phyloP scores from a whole-genome alignment of 768 basidiomycete genomes.

The Kondoa malvinella region DNA sequence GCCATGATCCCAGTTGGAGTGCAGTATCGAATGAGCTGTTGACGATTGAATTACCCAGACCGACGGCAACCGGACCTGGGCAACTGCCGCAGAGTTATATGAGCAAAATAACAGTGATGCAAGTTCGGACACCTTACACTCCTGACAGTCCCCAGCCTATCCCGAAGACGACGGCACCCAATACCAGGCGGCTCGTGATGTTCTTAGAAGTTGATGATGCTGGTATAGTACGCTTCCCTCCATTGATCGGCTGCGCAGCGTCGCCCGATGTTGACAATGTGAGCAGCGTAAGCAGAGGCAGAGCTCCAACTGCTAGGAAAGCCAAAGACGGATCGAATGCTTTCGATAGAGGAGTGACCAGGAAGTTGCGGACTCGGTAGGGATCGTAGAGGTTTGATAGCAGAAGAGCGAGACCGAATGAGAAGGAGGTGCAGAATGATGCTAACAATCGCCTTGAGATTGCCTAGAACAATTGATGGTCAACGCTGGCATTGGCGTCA shows the following conservation, averaged over 20 bases:
- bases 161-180: not conserved
- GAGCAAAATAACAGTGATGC: not conserved
- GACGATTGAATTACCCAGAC: not conserved
- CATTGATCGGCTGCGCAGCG: not conserved
- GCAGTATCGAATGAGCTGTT: not conserved
- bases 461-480: not conserved
- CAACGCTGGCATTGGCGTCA: too few species aligned
- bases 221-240: not conserved
- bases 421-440: not conserved
- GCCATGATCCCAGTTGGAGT: not conserved
- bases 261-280: not conserved
- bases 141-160: not conserved
- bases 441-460: not conserved
- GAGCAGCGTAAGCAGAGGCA: conserved; percentile 32
- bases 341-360: conserved; percentile 38
- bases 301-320: conserved; percentile 41
- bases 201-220: not conserved
- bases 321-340: conserved; percentile 46
- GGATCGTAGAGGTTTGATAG: conserved; percentile 43
- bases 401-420: conserved; percentile 42
- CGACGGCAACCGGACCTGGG: not conserved
- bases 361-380: conserved; percentile 40
- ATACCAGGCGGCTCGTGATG: not conserved
- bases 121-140: not conserved
- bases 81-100: not conserved